phyloP scores from a whole-genome alignment of 257 asterid genomes.

The Apocynum venetum region DNA sequence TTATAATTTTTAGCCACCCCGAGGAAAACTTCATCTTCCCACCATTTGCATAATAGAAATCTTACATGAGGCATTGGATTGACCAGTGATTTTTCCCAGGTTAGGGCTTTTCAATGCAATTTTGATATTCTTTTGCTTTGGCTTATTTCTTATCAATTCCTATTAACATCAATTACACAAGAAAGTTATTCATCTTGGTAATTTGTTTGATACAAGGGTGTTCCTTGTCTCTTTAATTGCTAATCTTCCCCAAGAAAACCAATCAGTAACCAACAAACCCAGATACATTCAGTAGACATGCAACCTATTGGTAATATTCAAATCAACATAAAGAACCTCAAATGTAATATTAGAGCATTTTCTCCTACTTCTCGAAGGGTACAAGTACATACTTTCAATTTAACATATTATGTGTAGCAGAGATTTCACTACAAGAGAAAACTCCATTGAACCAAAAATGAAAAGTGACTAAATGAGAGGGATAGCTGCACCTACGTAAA shows the following conservation, averaged over 20 bases:
- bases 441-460: neutral
- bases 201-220: neutral
- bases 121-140: neutral
- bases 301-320: neutral
- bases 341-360: neutral
- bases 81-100: neutral
- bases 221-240: neutral
- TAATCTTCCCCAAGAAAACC: neutral
- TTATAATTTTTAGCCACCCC: no score
- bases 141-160: neutral
- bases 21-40: neutral
- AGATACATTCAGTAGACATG: neutral
- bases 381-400: neutral
- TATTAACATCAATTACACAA: neutral
- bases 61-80: neutral
- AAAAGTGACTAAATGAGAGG: neutral
- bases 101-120: neutral
- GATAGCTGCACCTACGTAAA: neutral
- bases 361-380: neutral
- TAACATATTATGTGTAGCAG: neutral
- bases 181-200: neutral
- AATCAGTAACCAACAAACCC: neutral
- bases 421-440: neutral
- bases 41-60: neutral
- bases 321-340: neutral